Evolutionary conservation across 2,329 filamentous ascomycete species (phyloP).

Genomic region (Microdochium trichocladiopsis): DNA sequence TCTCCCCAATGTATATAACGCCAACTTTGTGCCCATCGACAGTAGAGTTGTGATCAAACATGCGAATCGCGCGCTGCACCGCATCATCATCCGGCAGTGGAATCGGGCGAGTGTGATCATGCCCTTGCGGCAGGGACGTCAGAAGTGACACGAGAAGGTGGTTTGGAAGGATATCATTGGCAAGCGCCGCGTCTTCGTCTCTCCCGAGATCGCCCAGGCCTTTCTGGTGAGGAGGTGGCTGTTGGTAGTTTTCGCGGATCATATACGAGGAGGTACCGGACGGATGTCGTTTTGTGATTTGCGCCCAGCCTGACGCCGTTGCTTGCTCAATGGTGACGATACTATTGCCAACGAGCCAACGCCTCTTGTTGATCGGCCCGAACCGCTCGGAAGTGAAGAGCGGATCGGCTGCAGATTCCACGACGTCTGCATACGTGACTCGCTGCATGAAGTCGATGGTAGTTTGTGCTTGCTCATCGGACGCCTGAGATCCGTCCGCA

Average conservation of each 20-base stretch:
- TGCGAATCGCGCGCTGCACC: conserved; percentile 65
- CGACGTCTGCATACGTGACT: conserved; percentile 76
- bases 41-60: conserved; percentile 81
- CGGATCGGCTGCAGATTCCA: conserved; percentile 63
- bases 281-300: conserved; percentile 64
- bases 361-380: conserved; percentile 58
- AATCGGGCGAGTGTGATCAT: conserved; percentile 59
- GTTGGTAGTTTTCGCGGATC: conserved; percentile 51
- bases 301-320: conserved; percentile 57
- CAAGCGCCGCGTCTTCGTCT: conserved; percentile 42
- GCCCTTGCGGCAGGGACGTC: conserved; percentile 52
- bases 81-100: conserved; percentile 65
- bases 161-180: conserved; percentile 61
- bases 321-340: conserved; percentile 70
- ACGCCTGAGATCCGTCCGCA: conserved; percentile 61
- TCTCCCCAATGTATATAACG: conserved; percentile 85
- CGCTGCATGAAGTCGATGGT: conserved; percentile 94
- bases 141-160: conserved; percentile 66
- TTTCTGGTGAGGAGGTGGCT: conserved; percentile 50
- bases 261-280: conserved; percentile 58
- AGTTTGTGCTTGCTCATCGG: conserved; percentile 89
- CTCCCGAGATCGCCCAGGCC: conserved; percentile 39
- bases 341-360: conserved; percentile 68
- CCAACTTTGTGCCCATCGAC: conserved; percentile 95
- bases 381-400: conserved; percentile 59